Evolutionary conservation across 2,329 filamentous ascomycete species (phyloP), one percentile per base, ranked within the genome.

Genomic region (Trichoderma sp.): DNA sequence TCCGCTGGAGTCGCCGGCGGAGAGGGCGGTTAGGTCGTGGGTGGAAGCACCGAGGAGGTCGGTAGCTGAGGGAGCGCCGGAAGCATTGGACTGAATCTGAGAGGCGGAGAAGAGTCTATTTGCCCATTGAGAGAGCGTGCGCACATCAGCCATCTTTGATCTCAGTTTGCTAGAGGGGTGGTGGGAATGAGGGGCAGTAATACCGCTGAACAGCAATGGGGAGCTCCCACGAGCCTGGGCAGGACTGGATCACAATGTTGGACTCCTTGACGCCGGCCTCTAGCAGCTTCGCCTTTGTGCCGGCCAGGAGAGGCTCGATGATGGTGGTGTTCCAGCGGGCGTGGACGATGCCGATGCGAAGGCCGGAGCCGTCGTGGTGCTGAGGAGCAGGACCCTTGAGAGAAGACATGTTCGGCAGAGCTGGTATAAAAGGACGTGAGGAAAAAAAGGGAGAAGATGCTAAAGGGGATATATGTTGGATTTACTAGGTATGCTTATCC

Each of bases 261-360:
- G 92, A 90, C 78, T 94, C 90, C 80, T 90, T 90, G 71, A 99
- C 95, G 70, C 96, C 96, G 68, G 91, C 90, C 57, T 88, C 88
- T 39, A 91, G 84, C 70, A 99, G 90, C 79, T 91, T 91, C 77
- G 91, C 91, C 82, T 92, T 93, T 59, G 93, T 90, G 75, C 96
- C 96, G 67, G 88, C 85, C 73, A 99, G 87, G 71, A 99, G 90
- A 68, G 94, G 90, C 72, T 93, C 90, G 82, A 98, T 97, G 80
- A 99, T 93, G 75, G 87, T 88, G 75, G 87, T 87, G 85, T 99
- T 99, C 96, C 96, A 99, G 78, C 96, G 91, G 72, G 95, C 95
- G 84, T 98, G 96, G 72, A 99, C 89, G 80, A 99, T 98, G 80
- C 93, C 95, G 80, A 99, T 91, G 79, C 96, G 93, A 74, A 99